Percentiles rank a stretch among this genome's conserved stretches.
These are phyloP conservation scores for Myrica gale DNA, from an alignment of 306 rosid genomes.

Conservation along the genomic window DNA sequence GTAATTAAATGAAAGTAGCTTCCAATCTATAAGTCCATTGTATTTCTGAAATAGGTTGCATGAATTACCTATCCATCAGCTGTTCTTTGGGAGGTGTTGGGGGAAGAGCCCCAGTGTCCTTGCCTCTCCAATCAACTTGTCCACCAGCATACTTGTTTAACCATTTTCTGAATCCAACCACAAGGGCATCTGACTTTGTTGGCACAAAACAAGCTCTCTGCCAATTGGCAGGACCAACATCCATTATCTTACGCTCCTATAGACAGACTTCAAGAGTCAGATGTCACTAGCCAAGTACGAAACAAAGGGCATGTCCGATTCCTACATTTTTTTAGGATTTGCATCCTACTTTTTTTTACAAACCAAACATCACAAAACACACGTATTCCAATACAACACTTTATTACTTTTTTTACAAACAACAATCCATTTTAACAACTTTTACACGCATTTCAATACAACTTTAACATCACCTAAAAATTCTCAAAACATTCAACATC, in stretches of 20 bases:
- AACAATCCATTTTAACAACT: too few species aligned
- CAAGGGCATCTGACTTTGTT: conserved; percentile 77
- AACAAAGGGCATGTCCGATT: too few species aligned
- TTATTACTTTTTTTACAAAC: too few species aligned
- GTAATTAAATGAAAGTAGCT: too few species aligned
- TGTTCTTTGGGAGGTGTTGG: conserved; percentile 80
- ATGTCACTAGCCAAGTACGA: neutral
- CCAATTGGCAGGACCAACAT: conserved; percentile 62
- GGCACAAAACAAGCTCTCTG: conserved; percentile 85
- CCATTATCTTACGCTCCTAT: conserved; percentile 68
- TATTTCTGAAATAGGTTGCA: neutral
- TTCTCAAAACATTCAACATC: too few species aligned
- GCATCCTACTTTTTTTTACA: too few species aligned
- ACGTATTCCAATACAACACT: too few species aligned
- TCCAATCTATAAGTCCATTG: too few species aligned
- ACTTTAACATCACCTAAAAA: too few species aligned
- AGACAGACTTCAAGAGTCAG: conserved; percentile 21
- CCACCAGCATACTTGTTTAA: conserved; percentile 72
- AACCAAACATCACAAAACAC: too few species aligned
- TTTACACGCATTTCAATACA: too few species aligned
- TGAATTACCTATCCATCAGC: conserved; percentile 77
- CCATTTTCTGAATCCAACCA: conserved; percentile 83
- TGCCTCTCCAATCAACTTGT: conserved; percentile 87
- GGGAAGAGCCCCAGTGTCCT: conserved; percentile 65
- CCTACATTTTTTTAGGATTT: too few species aligned